These are phyloP conservation scores for Trichaptum fuscoviolaceum DNA, from an alignment of 768 basidiomycete genomes.

Conservation along the genomic window DNA sequence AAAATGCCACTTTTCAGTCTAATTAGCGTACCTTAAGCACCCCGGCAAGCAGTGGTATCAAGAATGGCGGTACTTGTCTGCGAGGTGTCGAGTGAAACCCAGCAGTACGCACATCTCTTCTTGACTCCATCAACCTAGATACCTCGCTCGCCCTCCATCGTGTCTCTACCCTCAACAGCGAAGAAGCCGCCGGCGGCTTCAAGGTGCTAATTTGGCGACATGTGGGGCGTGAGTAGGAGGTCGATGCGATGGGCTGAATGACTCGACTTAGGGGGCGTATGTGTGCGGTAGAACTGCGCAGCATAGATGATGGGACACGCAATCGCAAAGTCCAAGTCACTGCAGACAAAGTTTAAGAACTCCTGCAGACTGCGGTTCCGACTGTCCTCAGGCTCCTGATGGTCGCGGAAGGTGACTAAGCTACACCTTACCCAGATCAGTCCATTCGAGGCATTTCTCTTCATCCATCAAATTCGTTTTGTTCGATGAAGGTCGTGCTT, in stretches of 20 bases:
- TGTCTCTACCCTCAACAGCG: not conserved
- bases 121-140: not conserved
- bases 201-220: not conserved
- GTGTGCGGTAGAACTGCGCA: not conserved
- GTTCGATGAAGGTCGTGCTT: not conserved
- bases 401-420: not conserved
- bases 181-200: not conserved
- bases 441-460: not conserved
- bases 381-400: not conserved
- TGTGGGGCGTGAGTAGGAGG: not conserved
- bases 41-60: slow-evolving; percentile 48
- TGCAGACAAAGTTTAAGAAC: not conserved
- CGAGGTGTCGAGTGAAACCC: slow-evolving; percentile 37
- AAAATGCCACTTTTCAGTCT: slow-evolving; percentile 1
- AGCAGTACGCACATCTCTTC: not conserved
- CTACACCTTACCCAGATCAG: not conserved
- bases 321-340: not conserved
- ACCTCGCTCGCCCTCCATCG: not conserved
- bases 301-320: not conserved
- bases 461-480: too few relatives aligned
- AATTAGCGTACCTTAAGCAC: slow-evolving; percentile 54
- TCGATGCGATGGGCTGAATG: not conserved
- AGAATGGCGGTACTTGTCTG: slow-evolving; percentile 32
- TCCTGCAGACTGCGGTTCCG: not conserved
- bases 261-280: not conserved